phyloP scores from a whole-genome alignment of 768 basidiomycete genomes.

The Leccinum variicolor region DNA sequence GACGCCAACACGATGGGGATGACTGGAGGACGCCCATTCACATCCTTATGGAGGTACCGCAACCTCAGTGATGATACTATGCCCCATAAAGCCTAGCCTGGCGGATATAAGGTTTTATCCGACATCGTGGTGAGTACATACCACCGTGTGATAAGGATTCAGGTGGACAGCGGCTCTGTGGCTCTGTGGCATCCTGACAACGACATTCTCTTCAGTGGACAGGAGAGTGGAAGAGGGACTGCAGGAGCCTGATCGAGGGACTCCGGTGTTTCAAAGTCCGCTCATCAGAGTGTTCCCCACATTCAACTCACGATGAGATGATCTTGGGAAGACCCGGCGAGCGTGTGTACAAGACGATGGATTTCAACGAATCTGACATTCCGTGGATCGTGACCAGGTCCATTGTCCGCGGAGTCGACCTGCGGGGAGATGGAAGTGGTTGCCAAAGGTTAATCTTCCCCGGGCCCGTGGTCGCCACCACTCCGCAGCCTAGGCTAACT shows the following conservation, averaged over 20 bases:
- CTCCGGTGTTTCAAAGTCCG: not conserved
- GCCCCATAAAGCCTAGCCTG: not conserved
- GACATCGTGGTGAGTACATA: too few relatives aligned
- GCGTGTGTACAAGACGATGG: not conserved
- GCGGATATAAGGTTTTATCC: not conserved
- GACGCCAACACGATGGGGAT: not conserved
- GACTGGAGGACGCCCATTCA: not conserved
- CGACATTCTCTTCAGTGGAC: not conserved
- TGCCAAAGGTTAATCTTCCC: not conserved
- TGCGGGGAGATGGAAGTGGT: not conserved
- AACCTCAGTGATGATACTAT: not conserved
- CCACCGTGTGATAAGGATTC: not conserved
- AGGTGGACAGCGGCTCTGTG: not conserved
- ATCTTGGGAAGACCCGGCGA: not conserved
- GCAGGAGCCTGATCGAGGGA: not conserved
- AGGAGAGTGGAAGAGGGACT: not conserved
- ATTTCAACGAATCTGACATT: not conserved
- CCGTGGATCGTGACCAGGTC: not conserved
- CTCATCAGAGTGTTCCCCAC: not conserved
- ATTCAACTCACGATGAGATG: not conserved
- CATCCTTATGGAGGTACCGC: not conserved
- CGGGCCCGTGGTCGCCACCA: not conserved
- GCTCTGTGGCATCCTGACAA: not conserved
- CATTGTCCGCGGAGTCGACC: not conserved
- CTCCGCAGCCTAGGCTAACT: not conserved